A percentile compares a stretch with the other conserved stretches of the same genome.
phyloP scores from a whole-genome alignment of 495 filamentous ascomycete species.

The Lasiosphaeria miniovina region DNA sequence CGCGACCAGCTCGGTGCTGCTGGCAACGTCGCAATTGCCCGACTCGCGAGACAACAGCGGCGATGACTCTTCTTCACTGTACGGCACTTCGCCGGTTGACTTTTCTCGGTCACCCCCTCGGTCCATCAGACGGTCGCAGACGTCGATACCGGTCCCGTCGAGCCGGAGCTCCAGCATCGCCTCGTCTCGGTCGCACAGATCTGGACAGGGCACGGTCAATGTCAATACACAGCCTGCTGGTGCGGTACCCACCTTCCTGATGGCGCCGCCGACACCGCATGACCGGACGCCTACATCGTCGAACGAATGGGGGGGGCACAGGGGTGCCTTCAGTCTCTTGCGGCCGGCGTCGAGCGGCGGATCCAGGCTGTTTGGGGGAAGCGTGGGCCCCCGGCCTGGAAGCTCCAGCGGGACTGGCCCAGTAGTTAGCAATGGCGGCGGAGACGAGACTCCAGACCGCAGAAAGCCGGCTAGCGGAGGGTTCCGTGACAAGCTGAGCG shows the following conservation, averaged over 20 bases:
- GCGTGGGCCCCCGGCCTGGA: constrained; percentile 14
- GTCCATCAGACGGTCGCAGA: constrained; percentile 39
- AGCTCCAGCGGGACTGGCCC: constrained; percentile 16
- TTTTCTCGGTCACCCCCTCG: constrained; percentile 49
- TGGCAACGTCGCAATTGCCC: constrained; percentile 37
- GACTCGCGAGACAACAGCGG: constrained; percentile 45
- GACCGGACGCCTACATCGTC: constrained; percentile 10
- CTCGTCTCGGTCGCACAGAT: constrained; percentile 40
- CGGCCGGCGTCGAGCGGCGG: constrained; percentile 31
- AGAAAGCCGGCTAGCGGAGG: constrained; percentile 26
- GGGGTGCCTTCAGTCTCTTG: constrained; percentile 19
- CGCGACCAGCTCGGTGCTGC: constrained; percentile 57
- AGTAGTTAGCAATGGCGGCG: not conserved
- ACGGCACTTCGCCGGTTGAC: constrained; percentile 45
- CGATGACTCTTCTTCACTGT: constrained; percentile 49
- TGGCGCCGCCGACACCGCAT: constrained; percentile 39
- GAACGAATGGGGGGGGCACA: not conserved
- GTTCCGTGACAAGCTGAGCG: constrained; percentile 39
- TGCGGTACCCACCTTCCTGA: constrained; percentile 37
- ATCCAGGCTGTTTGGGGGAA: constrained; percentile 25
- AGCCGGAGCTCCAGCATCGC: constrained; percentile 49
- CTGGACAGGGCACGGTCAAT: constrained; percentile 20
- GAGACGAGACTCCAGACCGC: constrained; percentile 9
- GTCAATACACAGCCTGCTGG: constrained; percentile 20
- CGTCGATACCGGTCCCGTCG: constrained; percentile 35